Base-by-base conservation (phyloP, 176 grass and related monocot species). In the Hordeum marinum region DNA sequence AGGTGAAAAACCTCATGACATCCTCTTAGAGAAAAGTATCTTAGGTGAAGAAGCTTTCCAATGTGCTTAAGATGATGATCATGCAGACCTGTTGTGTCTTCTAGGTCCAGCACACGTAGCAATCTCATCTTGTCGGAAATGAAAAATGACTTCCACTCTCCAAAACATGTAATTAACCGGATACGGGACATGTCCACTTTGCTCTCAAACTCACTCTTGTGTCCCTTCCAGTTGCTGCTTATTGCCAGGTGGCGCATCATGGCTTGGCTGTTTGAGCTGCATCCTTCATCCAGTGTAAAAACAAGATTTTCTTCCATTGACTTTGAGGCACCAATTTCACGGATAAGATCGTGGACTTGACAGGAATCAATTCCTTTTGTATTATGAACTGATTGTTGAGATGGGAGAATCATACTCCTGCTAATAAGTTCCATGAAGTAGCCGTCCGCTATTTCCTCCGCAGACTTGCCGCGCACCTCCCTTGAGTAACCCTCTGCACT, bases 271-370 rank as follows among this genome's bases (percentile, higher is more conserved):
- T 50, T 67, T 29, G 29, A 29, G 18, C 5, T 46, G 17, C 31
- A 42, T 35, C 27, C 26, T 41, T 83, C 39, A 17, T 63, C 55
- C 12, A 88, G 25, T 1, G 64, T n/a, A 7, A 67, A 82, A 4
- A 91, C 77, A 37, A 85, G 52, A 41, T 73, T 88, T 63, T 91
- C 60, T 26, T 91, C 58, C 0, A 0, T 1, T 0, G 90, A 76
- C 29, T 85, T 85, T 3, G 17, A n/a, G 17, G 83, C 43, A 24
- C 68, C 31, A 1, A 85, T 52, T 43, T 88, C 86, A 10, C 55
- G 77, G 21, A 88, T 83, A 0, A 92, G 24, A 27, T 92, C 77
- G 20, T 92, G 86, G 0, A 92, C 18, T 9, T 76, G 58, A 8
- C 45, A 92, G 23, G 7, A 39, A 54, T 32, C 76, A 36, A 83